Conservation (phyloP, 257 asterid genomes). For the Forsythia viridissima region DNA sequence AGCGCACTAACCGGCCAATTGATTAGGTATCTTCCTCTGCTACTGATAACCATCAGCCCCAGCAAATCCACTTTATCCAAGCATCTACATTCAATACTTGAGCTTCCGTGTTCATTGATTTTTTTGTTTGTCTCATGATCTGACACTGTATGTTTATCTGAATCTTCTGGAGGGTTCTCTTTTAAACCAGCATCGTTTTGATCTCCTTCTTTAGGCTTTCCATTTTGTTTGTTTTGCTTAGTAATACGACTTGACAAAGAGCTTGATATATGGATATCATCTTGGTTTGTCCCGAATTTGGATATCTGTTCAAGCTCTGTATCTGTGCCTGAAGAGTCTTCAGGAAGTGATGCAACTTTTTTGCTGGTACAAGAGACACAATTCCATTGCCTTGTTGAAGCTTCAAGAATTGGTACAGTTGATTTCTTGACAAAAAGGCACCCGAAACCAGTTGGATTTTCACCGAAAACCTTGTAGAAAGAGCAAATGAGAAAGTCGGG, state of each 20-base stretch:
- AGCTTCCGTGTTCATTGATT: background rate
- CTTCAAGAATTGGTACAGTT: too few species aligned
- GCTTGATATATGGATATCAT: conserved; percentile 15
- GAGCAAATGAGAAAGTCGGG: too few species aligned
- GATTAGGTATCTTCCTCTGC: conserved; percentile 74
- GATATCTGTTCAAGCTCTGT: conserved; percentile 45
- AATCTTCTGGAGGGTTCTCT: conserved; percentile 2
- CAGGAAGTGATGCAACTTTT: conserved; percentile 32
- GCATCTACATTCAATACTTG: conserved; percentile 52
- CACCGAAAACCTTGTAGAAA: too few species aligned
- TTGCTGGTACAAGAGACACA: conserved; percentile 55
- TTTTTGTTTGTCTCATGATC: conserved; percentile 12
- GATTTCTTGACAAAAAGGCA: too few species aligned
- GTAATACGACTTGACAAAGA: background rate
- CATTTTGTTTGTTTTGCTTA: background rate
- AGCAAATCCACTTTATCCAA: conserved; percentile 81
- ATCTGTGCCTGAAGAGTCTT: conserved; percentile 61
- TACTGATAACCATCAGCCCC: conserved; percentile 56
- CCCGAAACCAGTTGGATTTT: too few species aligned
- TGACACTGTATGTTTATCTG: conserved; percentile 17
- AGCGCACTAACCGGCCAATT: conserved; percentile 80
- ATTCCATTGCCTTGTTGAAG: conserved; percentile 52
- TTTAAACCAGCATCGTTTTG: conserved; percentile 4
- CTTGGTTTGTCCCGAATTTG: conserved; percentile 17
- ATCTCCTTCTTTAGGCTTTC: conserved; percentile 9